Base-by-base conservation (phyloP, 108 stramenopile genomes). In the Skeletonema tropicum region DNA sequence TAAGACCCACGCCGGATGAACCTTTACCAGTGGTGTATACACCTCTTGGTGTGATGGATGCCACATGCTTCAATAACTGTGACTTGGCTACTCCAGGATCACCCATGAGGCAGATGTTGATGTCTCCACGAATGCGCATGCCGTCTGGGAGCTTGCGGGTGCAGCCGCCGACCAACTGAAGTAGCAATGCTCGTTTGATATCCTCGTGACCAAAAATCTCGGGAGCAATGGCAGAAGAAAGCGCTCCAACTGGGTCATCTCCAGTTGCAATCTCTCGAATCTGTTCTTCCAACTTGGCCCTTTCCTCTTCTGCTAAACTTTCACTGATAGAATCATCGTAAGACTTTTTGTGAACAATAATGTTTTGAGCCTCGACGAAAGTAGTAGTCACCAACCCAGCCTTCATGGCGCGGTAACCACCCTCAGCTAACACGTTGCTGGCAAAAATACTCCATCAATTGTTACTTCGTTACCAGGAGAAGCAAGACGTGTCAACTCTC, bases 41-140 rank as follows among this genome's bases (percentile, higher is more conserved):
- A 33, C 97, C 97, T 15, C 99, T 80, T 8, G 99, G 99, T 8
- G 98, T 97, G 60, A 98, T 90, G 7, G 83, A 85, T 3, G 97
- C 86, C 42, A 98, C 96, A 75, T 98, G 97, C 79, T 99, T 98
- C 62, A 99, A 85, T 55, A 99, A 84, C 83, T 99, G 99, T 11
- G 95, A 96, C 75, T 99, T 99, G 70, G 99, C 99, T 39, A 99
- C 97, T 74, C 99, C 99, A 0, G 99, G 99, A 87, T 99, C 99
- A 10, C 99, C 99, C 95, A 99, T 96, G 52, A 99, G 90, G 84
- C 96, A 98, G 75, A 98, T 91, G 79, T 99, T 97, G 67, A 97
- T 95, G 75, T 97, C 98, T 12, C 98, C 97, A 17, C 99, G 94
- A 66, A 99, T 99, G 9, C 88, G 74, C 96, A 99, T 97, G 19